These are phyloP conservation scores for Cladophialophora chaetospira DNA, from an alignment of 2,329 filamentous ascomycete genomes.

Conservation along the genomic window DNA sequence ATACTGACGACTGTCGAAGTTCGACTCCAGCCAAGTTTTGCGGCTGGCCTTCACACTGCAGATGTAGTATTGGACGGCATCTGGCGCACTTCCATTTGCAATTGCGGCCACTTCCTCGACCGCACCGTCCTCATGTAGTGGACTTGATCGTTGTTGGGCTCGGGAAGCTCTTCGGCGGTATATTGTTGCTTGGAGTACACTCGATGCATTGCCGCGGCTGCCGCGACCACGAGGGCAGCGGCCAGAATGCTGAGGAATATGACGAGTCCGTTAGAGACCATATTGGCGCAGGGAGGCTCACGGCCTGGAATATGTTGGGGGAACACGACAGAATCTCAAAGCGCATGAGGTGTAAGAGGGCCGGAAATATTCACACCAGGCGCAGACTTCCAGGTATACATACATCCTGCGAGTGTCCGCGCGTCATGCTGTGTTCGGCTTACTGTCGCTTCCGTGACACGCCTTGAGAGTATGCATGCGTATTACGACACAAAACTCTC, in stretches of 20 bases:
- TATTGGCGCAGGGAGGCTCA: too few relatives aligned
- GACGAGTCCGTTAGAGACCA: conserved; percentile 19
- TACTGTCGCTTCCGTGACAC: not conserved
- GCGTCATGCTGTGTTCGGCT: conserved; percentile 2
- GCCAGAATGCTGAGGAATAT: conserved; percentile 19
- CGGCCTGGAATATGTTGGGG: not conserved
- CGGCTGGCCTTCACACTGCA: conserved; percentile 7
- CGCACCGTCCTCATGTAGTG: conserved; percentile 20
- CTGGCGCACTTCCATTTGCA: conserved; percentile 3
- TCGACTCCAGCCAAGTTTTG: too few relatives aligned
- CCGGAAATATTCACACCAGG: not conserved
- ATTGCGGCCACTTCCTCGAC: conserved; percentile 13
- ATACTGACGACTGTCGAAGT: too few relatives aligned
- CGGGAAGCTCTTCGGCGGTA: not conserved
- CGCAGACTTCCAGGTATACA: not conserved
- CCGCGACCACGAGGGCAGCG: conserved; percentile 19
- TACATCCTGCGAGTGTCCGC: not conserved
- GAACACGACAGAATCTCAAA: too few relatives aligned
- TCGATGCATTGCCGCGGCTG: conserved; percentile 18
- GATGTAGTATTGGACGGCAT: conserved; percentile 11
- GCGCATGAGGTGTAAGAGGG: too few relatives aligned
- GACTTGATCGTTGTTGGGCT: conserved; percentile 13
- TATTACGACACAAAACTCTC: not conserved
- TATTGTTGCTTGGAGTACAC: conserved; percentile 7
- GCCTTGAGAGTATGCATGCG: not conserved